Base-by-base conservation (phyloP, 768 basidiomycete species). In the Podaxis mareebaensis region DNA sequence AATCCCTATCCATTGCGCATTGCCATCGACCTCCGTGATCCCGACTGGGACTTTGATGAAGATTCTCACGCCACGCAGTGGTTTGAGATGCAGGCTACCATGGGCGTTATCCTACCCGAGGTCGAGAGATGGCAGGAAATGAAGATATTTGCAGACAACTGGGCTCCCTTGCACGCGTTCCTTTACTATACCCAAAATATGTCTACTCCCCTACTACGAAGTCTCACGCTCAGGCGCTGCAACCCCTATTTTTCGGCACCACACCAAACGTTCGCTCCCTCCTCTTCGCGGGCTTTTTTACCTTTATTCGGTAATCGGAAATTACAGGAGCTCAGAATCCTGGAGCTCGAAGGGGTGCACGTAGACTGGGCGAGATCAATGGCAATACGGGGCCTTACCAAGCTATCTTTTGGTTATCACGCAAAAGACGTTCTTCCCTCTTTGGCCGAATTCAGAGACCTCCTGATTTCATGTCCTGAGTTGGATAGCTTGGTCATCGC, bases 11-110 rank as follows among this genome's bases (percentile, higher is more conserved):
- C 85, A 0, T 76, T 88, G 53, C 76, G 83, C 64, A 76, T 88
- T 52, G 70, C 79, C 51, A 77, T 87, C 65, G 86, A 88, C 68
- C 78, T 87, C 66, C 84, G 86, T 17, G 86, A 88, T 72, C 80
- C 81, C 1, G 67, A 71, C 20, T 87, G 86, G 81, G 74, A 81
- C 56, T 87, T 84, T 83, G 63, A 73, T 1, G 80, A 83, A 58
- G 81, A 83, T 11, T 60, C 68, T 0, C 86, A 87, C 64, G 66
- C 63, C 4, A 77, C 85, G 55, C 70, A 73, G 15, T 73, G 74
- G 71, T 68, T 76, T 52, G 77, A 79, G 26, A 82, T 87, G 81
- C 76, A 81, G 53, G 65, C 72, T 13, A 69, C 85, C 39, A 73
- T 87, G 63, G 76, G 73, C 15, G 71, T 82, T 33, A 72, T 87